A percentile compares a stretch with the other conserved stretches of the same genome.
phyloP scores from a whole-genome alignment of 441 rosid species.

The Manihot esculenta region DNA sequence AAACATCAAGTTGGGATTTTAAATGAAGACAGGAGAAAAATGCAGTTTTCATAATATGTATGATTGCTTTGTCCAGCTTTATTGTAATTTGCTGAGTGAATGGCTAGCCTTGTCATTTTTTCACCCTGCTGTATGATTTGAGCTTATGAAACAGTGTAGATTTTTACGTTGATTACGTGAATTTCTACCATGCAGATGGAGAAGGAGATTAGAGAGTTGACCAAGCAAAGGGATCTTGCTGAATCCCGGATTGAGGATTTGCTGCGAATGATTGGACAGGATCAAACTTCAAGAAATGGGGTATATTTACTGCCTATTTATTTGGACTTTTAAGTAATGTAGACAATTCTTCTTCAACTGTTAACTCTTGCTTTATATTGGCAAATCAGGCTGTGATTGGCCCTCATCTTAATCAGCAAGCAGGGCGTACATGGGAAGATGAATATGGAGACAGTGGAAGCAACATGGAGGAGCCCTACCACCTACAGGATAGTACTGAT shows the following conservation, averaged over 20 bases:
- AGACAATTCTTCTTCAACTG: constrained; percentile 1
- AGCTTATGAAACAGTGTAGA: background rate
- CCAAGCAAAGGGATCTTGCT: constrained; percentile 78
- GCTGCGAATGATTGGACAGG: constrained; percentile 53
- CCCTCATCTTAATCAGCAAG: constrained; percentile 35
- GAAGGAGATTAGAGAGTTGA: constrained; percentile 68
- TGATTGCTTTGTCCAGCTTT: background rate
- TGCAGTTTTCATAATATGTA: background rate
- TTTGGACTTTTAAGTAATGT: background rate
- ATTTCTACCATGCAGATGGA: constrained; percentile 61
- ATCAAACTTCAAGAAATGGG: constrained; percentile 49
- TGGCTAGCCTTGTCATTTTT: background rate
- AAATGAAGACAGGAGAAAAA: background rate
- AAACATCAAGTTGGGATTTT: background rate
- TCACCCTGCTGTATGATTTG: background rate
- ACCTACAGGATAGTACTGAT: constrained; percentile 28
- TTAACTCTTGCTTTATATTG: constrained; percentile 23
- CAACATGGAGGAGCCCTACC: constrained; percentile 36
- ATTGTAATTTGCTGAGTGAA: background rate
- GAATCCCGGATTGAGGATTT: constrained; percentile 78
- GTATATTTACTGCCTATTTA: constrained; percentile 24
- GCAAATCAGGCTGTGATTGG: constrained; percentile 43
- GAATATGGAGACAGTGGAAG: constrained; percentile 46
- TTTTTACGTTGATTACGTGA: constrained; percentile 13
- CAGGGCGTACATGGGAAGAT: constrained; percentile 58